Conservation (phyloP, 1,284 basidiomycete species). For the Ganoderma multipileum region DNA sequence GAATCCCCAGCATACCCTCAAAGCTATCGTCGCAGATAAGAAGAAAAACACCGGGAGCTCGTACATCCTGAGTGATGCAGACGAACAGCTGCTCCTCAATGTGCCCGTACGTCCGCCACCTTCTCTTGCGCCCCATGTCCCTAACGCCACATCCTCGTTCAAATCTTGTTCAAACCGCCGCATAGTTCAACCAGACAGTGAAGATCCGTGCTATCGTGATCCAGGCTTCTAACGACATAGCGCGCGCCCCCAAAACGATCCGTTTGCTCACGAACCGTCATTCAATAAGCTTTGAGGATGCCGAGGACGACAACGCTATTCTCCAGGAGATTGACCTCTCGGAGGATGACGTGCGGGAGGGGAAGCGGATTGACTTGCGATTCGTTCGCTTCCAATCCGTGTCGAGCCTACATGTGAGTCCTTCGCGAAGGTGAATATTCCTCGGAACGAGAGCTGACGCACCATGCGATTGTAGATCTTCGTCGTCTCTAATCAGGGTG, state of each 20-base stretch:
- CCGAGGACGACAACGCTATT: conserved; percentile 57
- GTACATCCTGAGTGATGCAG: conserved; percentile 80
- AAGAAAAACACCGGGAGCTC: conserved; percentile 50
- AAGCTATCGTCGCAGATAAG: conserved; percentile 61
- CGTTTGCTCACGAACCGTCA: conserved; percentile 75
- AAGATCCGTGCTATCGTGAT: conserved; percentile 76
- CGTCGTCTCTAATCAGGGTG: conserved; percentile 78
- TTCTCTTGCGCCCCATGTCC: not conserved
- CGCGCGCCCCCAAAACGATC: conserved; percentile 69
- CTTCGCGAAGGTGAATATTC: not conserved
- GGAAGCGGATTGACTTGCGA: conserved; percentile 66
- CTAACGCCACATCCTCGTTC: not conserved
- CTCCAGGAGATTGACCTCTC: conserved; percentile 62
- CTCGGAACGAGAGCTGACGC: not conserved
- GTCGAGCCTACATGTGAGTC: conserved; percentile 71
- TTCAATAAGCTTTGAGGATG: conserved; percentile 72
- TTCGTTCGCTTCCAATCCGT: conserved; percentile 86
- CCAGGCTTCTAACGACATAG: conserved; percentile 51
- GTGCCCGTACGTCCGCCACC: conserved; percentile 59
- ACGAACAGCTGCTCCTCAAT: conserved; percentile 79
- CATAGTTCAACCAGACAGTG: conserved; percentile 82
- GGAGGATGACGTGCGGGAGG: conserved; percentile 59
- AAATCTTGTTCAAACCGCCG: too few species aligned
- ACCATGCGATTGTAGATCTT: conserved; percentile 62
- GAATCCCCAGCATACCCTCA: conserved; percentile 61